These are phyloP conservation scores for Pontederia crassipes DNA, from an alignment of 176 grass and related monocot species.

Conservation along the genomic window DNA sequence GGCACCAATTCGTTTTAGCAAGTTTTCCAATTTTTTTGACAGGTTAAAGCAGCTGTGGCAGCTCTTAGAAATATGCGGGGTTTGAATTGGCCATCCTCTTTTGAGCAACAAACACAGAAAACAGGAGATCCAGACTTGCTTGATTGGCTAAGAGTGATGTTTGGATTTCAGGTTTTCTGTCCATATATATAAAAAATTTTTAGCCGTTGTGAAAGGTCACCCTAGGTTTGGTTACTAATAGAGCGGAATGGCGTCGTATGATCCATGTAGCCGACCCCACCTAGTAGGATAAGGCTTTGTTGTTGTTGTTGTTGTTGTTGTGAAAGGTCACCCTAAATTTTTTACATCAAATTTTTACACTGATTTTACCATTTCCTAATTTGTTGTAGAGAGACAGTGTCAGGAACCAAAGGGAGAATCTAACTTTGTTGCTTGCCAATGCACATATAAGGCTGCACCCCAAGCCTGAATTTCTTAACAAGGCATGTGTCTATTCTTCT, in stretches of 20 bases:
- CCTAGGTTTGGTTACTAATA: too few relatives aligned
- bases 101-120: constrained; percentile 74
- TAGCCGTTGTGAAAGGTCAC: neutral
- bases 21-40: neutral
- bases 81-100: constrained; percentile 72
- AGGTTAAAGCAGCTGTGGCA: constrained; percentile 50
- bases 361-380: neutral
- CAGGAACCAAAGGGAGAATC: constrained; percentile 90
- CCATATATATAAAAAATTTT: neutral
- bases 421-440: constrained; percentile 84
- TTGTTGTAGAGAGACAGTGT: constrained; percentile 72
- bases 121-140: constrained; percentile 68
- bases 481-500: constrained; percentile 32
- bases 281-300: neutral
- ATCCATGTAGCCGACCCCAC: too few relatives aligned
- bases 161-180: constrained; percentile 85
- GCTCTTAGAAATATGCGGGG: constrained; percentile 49
- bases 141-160: constrained; percentile 94
- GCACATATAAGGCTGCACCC: constrained; percentile 74
- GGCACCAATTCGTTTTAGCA: neutral
- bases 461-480: constrained; percentile 72
- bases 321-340: neutral
- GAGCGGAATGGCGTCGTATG: too few relatives aligned
- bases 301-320: neutral
- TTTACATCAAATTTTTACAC: neutral